Evolutionary conservation across 495 filamentous ascomycete species (phyloP).

Genomic region (Daldinia childiae): DNA sequence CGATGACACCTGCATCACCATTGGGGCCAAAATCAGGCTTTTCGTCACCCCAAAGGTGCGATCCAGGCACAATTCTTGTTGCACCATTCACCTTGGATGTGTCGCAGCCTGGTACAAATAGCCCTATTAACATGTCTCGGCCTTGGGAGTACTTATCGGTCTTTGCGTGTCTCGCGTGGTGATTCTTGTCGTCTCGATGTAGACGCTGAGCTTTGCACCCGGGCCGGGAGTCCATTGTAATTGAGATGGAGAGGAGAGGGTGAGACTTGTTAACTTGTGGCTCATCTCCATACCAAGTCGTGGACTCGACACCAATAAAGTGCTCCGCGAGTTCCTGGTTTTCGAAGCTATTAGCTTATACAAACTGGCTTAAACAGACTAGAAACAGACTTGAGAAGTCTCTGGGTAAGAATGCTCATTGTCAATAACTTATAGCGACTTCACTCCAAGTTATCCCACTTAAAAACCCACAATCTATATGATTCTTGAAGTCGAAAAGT

Average conservation of each 20-base stretch:
- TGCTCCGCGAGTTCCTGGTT: constrained; percentile 13
- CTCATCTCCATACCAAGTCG: constrained; percentile 44
- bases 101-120: constrained; percentile 51
- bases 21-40: constrained; percentile 27
- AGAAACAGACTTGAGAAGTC: no score
- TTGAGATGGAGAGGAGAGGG: constrained; percentile 42
- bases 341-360: not conserved
- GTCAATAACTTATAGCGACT: no score
- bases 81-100: constrained; percentile 50
- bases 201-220: constrained; percentile 40
- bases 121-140: constrained; percentile 38
- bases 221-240: constrained; percentile 42
- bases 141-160: constrained; percentile 26
- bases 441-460: not conserved
- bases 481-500: no score
- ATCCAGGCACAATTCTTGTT: constrained; percentile 45
- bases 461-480: no score
- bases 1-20: constrained; percentile 20
- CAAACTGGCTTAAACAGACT: no score
- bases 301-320: constrained; percentile 27
- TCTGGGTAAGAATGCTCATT: no score
- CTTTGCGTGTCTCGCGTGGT: constrained; percentile 43
- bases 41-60: constrained; percentile 43
- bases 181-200: constrained; percentile 49
- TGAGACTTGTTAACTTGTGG: constrained; percentile 33